Base-by-base conservation (phyloP, 805 yeast genomes). In the Yarrowia osloensis region DNA sequence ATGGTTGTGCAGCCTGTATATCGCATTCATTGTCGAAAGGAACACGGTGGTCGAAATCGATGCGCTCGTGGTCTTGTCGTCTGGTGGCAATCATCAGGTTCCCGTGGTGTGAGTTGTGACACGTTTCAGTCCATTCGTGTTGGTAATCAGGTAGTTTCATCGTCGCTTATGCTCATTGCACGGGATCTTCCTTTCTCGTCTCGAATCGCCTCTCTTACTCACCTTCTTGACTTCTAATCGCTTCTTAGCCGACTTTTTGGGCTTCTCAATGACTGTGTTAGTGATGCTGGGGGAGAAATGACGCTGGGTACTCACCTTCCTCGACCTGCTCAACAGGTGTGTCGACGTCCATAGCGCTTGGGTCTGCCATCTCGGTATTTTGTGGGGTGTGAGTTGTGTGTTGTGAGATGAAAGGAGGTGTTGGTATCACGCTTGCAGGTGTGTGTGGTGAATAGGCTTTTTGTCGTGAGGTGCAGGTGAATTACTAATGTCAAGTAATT, bases 221-320 rank as follows among this genome's bases (percentile, higher is more conserved):
- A 77, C 78, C 72, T 93, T 95, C 76, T 91, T 90, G 46, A 95
- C 93, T 76, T 94, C 98, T 73, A 95, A 93, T 73, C 90, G 84
- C 76, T 88, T 89, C 80, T 88, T 86, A 4, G 46, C 49, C 37
- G 57, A 26, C 57, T 49, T 63, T 13, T 57, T 57, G 29, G 47
- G 63, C 63, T 40, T 39, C 37, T 57, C 63, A 13, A 57, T 40
- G 49, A 57, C 63, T 57, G 63, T 12, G 63, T 57, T 57, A 57
- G 63, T 28, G 33, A 11, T n/a, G 35, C 9, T 28, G 19, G 21
- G 12, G 21, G 21, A 3, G n/a, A 35, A 17, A 17, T 7, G 1
- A 2, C 12, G 15, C 22, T 13, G 17, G 3, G 19, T 39, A 57
- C 63, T 40, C 49, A 57, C 63, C 63, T 21, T 39, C 49, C 39